Percentiles rank a stretch among this genome's conserved stretches.
phyloP scores from a whole-genome alignment of 2,329 filamentous ascomycete genomes.

The Pleoardoris graminearum region DNA sequence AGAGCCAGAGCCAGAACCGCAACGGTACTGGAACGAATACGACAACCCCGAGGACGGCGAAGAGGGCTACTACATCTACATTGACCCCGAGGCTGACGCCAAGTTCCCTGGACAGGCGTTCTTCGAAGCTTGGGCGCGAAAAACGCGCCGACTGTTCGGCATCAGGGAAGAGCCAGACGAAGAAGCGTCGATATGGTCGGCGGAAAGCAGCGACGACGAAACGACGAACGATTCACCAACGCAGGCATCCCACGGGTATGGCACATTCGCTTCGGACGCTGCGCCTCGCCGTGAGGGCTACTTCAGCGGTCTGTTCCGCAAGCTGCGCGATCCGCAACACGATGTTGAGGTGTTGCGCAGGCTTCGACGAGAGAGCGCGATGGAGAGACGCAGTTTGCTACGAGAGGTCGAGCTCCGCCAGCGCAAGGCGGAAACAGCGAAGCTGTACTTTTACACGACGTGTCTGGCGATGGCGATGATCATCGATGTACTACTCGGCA shows the following conservation, averaged over 20 bases:
- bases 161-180: constrained; percentile 25
- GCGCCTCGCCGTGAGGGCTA: constrained; percentile 24
- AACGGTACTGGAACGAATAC: constrained; percentile 82
- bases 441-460: constrained; percentile 52
- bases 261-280: constrained; percentile 25
- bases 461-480: constrained; percentile 61
- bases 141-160: constrained; percentile 31
- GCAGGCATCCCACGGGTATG: constrained; percentile 54
- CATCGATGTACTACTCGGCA: constrained; percentile 65
- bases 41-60: constrained; percentile 71
- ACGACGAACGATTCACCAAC: constrained; percentile 48
- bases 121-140: constrained; percentile 50
- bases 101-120: constrained; percentile 67
- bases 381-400: constrained; percentile 54
- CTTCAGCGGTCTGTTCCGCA: constrained; percentile 38
- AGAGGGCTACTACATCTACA: constrained; percentile 71
- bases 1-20: constrained; percentile 22
- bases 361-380: constrained; percentile 13
- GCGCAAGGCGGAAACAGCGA: constrained; percentile 41
- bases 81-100: constrained; percentile 67
- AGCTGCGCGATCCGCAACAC: constrained; percentile 27
- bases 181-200: constrained; percentile 31
- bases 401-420: constrained; percentile 35
- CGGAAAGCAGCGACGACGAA: constrained; percentile 56
- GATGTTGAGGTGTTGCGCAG: constrained; percentile 49